Base-by-base conservation (phyloP, 108 stramenopile genomes). In the Nitzschia sp. region DNA sequence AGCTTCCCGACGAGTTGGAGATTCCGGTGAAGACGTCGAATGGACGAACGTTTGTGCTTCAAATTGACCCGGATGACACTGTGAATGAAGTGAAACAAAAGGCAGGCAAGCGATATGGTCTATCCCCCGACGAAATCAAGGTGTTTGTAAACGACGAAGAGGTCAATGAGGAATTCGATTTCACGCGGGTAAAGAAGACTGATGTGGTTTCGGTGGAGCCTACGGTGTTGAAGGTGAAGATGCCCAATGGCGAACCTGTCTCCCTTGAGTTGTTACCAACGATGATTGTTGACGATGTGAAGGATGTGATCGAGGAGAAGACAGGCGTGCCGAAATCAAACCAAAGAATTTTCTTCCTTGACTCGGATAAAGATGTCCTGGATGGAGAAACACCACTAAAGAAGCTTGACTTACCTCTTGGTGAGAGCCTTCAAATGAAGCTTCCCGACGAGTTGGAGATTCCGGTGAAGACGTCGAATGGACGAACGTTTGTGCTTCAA, bases 281-380 rank as follows among this genome's bases (percentile, higher is more conserved):
- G 22, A 39, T 19, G 25, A 76, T 68, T 10, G 54, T 68, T 15
- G 26, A 55, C 6, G 75, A 76, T 17, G 37, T 76, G 21, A 70
- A 70, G 58, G 63, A 76, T 41, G 14, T 63, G 37, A 48, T 76
- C n/a, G 75, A 46, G 29, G 63, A 63, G 9, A 26, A 65, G 39
- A 69, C 69, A 22, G 69, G 75, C 0, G 20, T 65, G 3, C 68
- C 68, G 1, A 64, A 51, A 38, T 7, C 55, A 0, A 41, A 70
- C 3, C 62, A 64, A 53, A 44, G 75, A 24, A 44, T 70, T 2
- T 70, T 76, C 50, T 52, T 42, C 38, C 19, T 63, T 10, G 66
- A 67, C 52, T 44, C 44, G 12, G 63, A 65, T 39, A 8, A 59
- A 8, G 63, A 64, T 19, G 38, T 21, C 8, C 10, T 57, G 6